A percentile compares a stretch with the other conserved stretches of the same genome.
phyloP scores from a whole-genome alignment of 2,329 filamentous ascomycete species.

The Trichocomaceae sp. region DNA sequence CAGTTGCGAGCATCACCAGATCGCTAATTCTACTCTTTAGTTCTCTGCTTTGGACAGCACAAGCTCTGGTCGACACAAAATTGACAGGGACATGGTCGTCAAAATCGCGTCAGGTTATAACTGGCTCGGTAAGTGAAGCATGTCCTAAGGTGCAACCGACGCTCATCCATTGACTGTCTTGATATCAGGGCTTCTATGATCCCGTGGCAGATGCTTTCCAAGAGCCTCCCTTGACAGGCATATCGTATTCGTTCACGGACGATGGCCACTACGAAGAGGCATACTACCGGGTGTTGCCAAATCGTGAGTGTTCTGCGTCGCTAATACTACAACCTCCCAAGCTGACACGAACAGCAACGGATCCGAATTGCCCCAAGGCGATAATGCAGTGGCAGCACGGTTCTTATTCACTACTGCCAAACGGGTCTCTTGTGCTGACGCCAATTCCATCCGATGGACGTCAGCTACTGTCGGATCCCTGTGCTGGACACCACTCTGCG shows the following conservation, averaged over 20 bases:
- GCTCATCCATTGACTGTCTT: neutral
- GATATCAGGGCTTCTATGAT: conserved; percentile 59
- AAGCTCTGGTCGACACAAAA: conserved; percentile 40
- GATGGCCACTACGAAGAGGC: conserved; percentile 64
- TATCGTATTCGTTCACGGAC: conserved; percentile 66
- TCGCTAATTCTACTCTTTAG: conserved; percentile 25
- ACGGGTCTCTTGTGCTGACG: conserved; percentile 54
- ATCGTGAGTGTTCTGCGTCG: conserved; percentile 47
- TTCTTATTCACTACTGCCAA: conserved; percentile 48
- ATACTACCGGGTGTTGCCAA: conserved; percentile 62
- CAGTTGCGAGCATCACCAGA: conserved; percentile 23
- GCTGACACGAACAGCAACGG: conserved; percentile 41
- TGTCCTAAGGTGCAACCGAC: conserved; percentile 20
- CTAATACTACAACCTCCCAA: neutral
- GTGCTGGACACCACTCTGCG: conserved; percentile 46
- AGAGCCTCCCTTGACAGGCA: conserved; percentile 60
- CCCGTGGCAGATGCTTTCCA: conserved; percentile 58
- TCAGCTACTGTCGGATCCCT: conserved; percentile 60
- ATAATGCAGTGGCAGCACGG: conserved; percentile 72
- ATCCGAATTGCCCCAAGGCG: conserved; percentile 56
- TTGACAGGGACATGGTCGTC: conserved; percentile 67
- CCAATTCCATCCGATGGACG: conserved; percentile 62
- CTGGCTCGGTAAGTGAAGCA: conserved; percentile 52
- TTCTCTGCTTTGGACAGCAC: conserved; percentile 32
- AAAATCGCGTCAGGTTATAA: conserved; percentile 62